phyloP scores from a whole-genome alignment of 345 rosid species.

The Eucalyptus virginea region DNA sequence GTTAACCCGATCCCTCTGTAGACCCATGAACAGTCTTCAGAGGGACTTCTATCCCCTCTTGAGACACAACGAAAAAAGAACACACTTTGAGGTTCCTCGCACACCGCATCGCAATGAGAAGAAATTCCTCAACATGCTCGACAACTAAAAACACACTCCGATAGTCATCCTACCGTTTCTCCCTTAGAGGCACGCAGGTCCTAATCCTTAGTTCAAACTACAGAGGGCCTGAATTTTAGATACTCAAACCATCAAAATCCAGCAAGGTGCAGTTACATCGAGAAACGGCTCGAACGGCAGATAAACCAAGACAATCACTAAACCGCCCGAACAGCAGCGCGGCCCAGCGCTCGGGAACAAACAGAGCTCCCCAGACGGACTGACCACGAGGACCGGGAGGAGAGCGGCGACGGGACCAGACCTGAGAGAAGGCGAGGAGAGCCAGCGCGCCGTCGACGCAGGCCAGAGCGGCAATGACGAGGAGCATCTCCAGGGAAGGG shows the following conservation, averaged over 20 bases:
- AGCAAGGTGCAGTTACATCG: background rate
- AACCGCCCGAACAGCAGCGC: background rate
- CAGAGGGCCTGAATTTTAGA: background rate
- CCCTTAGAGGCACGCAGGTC: background rate
- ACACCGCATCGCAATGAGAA: background rate
- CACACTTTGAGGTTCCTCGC: background rate
- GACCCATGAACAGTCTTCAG: background rate
- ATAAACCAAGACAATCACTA: background rate
- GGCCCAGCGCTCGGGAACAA: background rate
- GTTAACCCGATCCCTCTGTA: background rate
- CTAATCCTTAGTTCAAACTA: background rate
- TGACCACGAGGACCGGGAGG: background rate
- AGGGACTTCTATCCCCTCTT: background rate
- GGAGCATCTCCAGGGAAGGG: slow-evolving; percentile 6
- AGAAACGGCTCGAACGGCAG: background rate
- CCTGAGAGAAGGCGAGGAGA: slow-evolving; percentile 27
- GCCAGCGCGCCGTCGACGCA: slow-evolving; percentile 18
- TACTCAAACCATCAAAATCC: background rate
- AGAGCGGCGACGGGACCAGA: background rate
- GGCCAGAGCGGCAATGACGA: slow-evolving; percentile 12
- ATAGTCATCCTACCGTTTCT: background rate
- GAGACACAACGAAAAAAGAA: background rate
- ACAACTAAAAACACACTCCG: background rate
- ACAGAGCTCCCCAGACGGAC: background rate
- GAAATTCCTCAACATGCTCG: background rate